Evolutionary conservation across 768 basidiomycete species (phyloP), one percentile per base, ranked within the genome.

Genomic region (Naganishia friedmannii): DNA sequence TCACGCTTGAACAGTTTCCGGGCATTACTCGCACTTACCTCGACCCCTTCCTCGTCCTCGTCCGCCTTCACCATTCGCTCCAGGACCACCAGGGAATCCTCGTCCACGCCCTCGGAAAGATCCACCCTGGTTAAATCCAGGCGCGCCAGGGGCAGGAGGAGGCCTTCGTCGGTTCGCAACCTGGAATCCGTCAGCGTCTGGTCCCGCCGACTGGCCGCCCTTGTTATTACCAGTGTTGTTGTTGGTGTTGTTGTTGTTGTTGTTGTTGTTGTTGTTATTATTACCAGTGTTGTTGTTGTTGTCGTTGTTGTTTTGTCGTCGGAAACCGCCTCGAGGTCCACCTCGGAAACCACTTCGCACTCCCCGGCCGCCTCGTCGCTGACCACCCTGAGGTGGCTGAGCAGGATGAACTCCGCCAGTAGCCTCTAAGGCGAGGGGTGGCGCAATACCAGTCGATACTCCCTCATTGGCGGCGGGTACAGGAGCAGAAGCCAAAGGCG

Each of bases 121-220:
- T 28, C 60, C 60, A 37, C 60, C 60, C 29, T 45, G 39, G 23
- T 34, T 34, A 26, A 26, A 10, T 8, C 39, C 60, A 37, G 57
- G 34, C 13, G 37, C 42, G 23, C 42, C 42, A 13, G 67, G 54
- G 10, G 54, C 42, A 13, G 67, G 54, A 42, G 54, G 26, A 32
- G 55, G 46, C 46, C 56, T 34, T 37, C 68, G 37, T 46, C 57
- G 39, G 28, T 42, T 32, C n/a, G 66, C 70, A 26, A 71, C 54
- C 70, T 71, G 70, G 56, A 71, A 71, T 28, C 70, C 66, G 23
- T 71, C 70, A 31, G 57, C 31, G 23, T 71, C 70, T 23, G 51
- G 15, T 29, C n/a, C 48, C 51, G 53, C 21, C 10, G 37, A 23
- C 29, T 21, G 69, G 4, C 21, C 23, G 29, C 28, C 34, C 7